Base-by-base conservation (phyloP, 2,329 filamentous ascomycete genomes). In the Trichoderma citrinoviride region DNA sequence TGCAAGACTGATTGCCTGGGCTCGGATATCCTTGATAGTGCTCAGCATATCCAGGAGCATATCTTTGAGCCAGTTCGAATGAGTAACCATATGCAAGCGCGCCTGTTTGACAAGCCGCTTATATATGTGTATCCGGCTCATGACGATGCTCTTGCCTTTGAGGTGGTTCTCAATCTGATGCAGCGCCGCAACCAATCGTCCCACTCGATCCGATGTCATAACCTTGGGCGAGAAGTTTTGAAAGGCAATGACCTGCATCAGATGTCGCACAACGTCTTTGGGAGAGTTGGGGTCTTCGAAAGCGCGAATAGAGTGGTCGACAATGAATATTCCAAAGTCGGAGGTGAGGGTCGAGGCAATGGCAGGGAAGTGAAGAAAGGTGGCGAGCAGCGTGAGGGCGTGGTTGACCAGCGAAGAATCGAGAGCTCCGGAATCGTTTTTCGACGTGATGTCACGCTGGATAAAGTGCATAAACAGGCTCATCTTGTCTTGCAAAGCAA, bases 21-120 rank as follows among this genome's bases (percentile, higher is more conserved):
- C 80, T 53, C 92, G 86, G 52, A 94, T 90, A 46, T 97, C 92
- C 70, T 89, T 90, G 55, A 93, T 80, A 37, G 80, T 87, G 75
- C 92, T 93, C 44, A 96, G 82, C 82, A 97, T 88, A 56, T 92
- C 92, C 21, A 87, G 87, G 68, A 98, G 87, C 21, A 97, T 80
- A 74, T 96, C 90, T 58, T 90, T 83, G 55, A 97, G 81, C 94
- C 95, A 99, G 66, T 91, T 84, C 3, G 85, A 81, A 63, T 92
- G 87, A 25, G 83, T 78, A 17, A 88, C 78, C 88, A 99, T 96
- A 23, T 87, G 80, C 19, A 81, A 77, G 57, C 85, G 88, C 5
- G 87, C 85, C 76, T 96, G 91, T 66, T 85, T 85, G 25, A 97
- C 71, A 2, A 99, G 81, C 61, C 87, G 89, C 68, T 87, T 87